Conservation (phyloP, 208 protist genomes). For the Acanthamoeba royreba region DNA sequence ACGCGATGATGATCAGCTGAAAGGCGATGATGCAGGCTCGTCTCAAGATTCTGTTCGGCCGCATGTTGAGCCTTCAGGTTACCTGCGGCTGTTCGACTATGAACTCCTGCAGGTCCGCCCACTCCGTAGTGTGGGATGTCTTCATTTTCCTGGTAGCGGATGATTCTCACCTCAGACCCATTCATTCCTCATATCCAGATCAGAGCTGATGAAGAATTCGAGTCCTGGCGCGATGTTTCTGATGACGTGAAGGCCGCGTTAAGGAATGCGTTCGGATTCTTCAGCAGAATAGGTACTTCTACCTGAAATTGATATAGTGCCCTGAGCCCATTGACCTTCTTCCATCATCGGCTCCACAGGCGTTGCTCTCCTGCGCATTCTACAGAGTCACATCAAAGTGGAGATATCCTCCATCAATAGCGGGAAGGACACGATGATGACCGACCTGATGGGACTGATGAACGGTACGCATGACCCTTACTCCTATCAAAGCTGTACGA, state of each 20-base stretch:
- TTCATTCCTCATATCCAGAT: neutral
- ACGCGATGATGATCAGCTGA: no score
- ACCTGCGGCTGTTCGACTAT: neutral
- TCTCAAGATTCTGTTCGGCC: neutral
- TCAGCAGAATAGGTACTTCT: neutral
- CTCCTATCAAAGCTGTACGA: neutral
- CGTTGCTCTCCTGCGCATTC: neutral
- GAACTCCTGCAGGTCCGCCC: neutral
- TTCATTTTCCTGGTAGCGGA: neutral
- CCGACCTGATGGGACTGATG: neutral
- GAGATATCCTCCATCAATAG: neutral
- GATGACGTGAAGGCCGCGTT: neutral
- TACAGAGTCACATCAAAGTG: neutral
- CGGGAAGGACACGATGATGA: no score
- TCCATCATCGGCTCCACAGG: neutral
- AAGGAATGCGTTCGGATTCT: neutral
- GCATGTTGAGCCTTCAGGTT: neutral
- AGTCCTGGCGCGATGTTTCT: no score
- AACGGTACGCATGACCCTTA: neutral
- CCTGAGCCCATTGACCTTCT: neutral
- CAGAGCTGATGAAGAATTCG: neutral
- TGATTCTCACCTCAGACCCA: neutral
- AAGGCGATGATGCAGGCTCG: neutral
- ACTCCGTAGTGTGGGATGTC: no score
- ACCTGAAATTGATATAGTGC: neutral